Base-by-base conservation (phyloP, 768 basidiomycete species). In the Cubamyces lactineus region DNA sequence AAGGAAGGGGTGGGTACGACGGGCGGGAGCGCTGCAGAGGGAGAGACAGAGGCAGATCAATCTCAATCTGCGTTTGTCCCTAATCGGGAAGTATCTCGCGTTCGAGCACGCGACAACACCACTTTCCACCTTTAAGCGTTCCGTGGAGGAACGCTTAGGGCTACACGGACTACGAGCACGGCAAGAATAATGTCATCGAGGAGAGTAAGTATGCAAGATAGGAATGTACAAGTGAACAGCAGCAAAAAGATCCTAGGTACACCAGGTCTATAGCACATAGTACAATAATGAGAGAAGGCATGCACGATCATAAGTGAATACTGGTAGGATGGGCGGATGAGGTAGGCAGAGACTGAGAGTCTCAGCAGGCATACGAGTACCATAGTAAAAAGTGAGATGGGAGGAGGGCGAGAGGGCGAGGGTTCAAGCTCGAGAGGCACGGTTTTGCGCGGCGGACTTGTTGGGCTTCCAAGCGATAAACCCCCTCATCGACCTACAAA, bases 401-500 rank as follows among this genome's bases (percentile, higher is more conserved):
- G 9, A 11, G 34, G 34, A 34, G 5, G 28, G 34, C 4, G 34
- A 11, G 9, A 34, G 9, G 34, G n/a, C n/a, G 9, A 34, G 34
- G 34, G 34, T 6, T 34, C 34, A 34, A 34, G 34, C 34, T 34
- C 34, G 34, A 11, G 34, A 34, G 34, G 34, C 34, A 11, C 34
- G 34, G 34, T 34, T 34, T 34, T 34, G 34, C 5, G 34, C 34
- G 9, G 34, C 34, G 9, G 34, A 34, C 34, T 34, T 34, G 34
- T 34, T 34, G 34, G 54, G 62, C 69, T 86, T 86, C 67, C 76
- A 75, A 56, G 78, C 84, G 24, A 85, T 81, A 66, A 86, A 86
- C 39, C 79, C 83, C n/a, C 84, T 80, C 54, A 87, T 54, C 40
- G 66, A 47, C 52, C 70, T 59, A 47, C 68, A 72, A 38, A 68